phyloP scores from a whole-genome alignment of 2,329 filamentous ascomycete species.

The Fusarium praegraminearum region DNA sequence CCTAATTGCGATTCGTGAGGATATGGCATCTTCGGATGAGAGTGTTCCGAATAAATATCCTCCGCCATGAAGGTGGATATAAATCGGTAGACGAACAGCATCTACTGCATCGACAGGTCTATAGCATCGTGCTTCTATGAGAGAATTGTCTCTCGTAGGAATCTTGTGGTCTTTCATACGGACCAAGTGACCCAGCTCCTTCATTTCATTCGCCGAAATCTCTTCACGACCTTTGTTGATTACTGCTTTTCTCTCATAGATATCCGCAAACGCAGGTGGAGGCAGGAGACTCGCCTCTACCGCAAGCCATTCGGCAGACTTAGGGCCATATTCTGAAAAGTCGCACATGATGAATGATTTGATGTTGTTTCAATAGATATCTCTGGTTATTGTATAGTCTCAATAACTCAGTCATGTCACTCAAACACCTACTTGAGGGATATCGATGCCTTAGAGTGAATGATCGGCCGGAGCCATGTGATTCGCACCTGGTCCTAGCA shows the following conservation, averaged over 20 bases:
- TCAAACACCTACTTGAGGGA: neutral
- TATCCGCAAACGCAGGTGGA: conserved; percentile 9
- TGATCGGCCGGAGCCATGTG: neutral
- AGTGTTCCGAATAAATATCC: conserved; percentile 68
- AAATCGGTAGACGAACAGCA: conserved; percentile 60
- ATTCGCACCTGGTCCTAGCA: neutral
- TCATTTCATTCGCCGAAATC: conserved; percentile 25
- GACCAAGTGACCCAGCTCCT: conserved; percentile 44
- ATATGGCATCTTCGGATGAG: conserved; percentile 64
- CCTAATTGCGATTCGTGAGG: conserved; percentile 60
- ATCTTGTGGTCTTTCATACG: conserved; percentile 50
- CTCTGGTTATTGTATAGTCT: neutral
- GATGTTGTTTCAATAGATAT: neutral
- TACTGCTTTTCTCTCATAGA: conserved; percentile 12
- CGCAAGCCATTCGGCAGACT: conserved; percentile 59
- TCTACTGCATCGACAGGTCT: conserved; percentile 3
- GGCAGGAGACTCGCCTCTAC: conserved; percentile 45
- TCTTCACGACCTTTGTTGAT: conserved; percentile 30
- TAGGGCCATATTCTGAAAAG: conserved; percentile 54
- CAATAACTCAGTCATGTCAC: neutral
- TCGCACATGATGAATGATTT: conserved; percentile 34
- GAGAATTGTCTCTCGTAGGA: conserved; percentile 17
- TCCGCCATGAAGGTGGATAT: conserved; percentile 66
- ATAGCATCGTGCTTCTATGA: conserved; percentile 33
- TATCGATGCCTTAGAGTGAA: neutral